Percentiles rank a stretch among this genome's conserved stretches.
Conservation (phyloP, 345 rosid genomes). For the Melaleuca quinquenervia region DNA sequence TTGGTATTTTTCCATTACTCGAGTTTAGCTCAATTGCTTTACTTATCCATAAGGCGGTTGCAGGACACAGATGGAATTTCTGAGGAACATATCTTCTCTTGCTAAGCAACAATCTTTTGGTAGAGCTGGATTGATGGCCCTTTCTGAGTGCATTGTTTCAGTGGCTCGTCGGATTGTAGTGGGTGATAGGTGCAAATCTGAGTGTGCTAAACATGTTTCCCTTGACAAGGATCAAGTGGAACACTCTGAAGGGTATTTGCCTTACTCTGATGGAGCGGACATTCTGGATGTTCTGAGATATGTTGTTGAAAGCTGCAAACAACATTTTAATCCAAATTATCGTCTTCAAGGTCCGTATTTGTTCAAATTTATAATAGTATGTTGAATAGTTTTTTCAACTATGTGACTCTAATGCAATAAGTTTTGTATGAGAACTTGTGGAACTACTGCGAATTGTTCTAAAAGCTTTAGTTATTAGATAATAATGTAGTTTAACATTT, state of each 20-base stretch:
- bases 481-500: no score
- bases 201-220: constrained; percentile 10
- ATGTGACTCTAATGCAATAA: neutral
- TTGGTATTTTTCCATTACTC: neutral
- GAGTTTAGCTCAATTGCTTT: neutral
- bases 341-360: constrained; percentile 69
- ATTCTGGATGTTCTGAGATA: constrained; percentile 62
- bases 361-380: constrained; percentile 3
- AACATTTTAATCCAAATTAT: constrained; percentile 85
- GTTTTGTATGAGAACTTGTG: neutral
- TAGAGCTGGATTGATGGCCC: constrained; percentile 86
- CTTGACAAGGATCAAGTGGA: constrained; percentile 14
- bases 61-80: constrained; percentile 51
- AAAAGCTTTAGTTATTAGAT: no score
- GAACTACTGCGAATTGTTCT: no score
- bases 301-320: constrained; percentile 86
- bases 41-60: neutral
- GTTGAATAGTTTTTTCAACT: neutral
- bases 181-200: constrained; percentile 8
- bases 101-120: constrained; percentile 67
- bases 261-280: constrained; percentile 20
- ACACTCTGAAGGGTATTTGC: constrained; percentile 10
- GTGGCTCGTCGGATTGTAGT: constrained; percentile 33
- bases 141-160: constrained; percentile 72
- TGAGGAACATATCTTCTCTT: constrained; percentile 52